A percentile compares a stretch with the other conserved stretches of the same genome.
These are phyloP conservation scores for Paracamarosporium sp. DNA, from an alignment of 2,329 filamentous ascomycete species.

Conservation along the genomic window DNA sequence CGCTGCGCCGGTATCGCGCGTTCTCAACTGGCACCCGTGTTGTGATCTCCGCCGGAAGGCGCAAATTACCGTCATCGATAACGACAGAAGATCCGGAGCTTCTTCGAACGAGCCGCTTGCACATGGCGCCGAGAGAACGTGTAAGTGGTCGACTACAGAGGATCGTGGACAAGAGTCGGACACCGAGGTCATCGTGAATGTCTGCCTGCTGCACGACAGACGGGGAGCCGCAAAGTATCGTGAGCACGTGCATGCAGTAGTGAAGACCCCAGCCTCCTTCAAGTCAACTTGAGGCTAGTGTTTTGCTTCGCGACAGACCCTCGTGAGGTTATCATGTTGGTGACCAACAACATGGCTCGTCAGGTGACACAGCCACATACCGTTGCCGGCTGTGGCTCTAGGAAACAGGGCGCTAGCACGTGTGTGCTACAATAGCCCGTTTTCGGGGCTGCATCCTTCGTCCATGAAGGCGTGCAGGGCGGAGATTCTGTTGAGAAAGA, in stretches of 20 bases:
- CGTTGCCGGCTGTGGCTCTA: slow-evolving; percentile 8
- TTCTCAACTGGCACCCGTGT: neutral
- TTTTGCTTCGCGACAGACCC: neutral
- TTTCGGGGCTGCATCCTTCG: neutral
- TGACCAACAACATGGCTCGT: neutral
- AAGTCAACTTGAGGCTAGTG: neutral
- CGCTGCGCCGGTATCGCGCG: slow-evolving; percentile 1
- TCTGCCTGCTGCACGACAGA: neutral
- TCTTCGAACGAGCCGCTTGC: neutral
- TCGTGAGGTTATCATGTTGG: neutral
- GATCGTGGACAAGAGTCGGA: neutral
- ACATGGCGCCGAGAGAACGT: neutral
- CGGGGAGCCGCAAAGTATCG: slow-evolving; percentile 9
- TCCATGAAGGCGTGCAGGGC: slow-evolving; percentile 4
- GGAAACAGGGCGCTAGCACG: neutral
- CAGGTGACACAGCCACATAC: slow-evolving; percentile 1
- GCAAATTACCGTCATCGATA: neutral
- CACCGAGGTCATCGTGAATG: slow-evolving; percentile 1
- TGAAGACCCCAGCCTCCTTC: neutral
- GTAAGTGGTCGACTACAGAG: neutral
- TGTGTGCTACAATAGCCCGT: neutral
- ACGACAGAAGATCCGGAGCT: neutral
- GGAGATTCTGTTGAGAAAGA: slow-evolving; percentile 17
- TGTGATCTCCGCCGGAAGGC: neutral
- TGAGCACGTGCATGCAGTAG: neutral